Conservation (phyloP, 495 filamentous ascomycete species). For the Penicillium pancosmium region DNA sequence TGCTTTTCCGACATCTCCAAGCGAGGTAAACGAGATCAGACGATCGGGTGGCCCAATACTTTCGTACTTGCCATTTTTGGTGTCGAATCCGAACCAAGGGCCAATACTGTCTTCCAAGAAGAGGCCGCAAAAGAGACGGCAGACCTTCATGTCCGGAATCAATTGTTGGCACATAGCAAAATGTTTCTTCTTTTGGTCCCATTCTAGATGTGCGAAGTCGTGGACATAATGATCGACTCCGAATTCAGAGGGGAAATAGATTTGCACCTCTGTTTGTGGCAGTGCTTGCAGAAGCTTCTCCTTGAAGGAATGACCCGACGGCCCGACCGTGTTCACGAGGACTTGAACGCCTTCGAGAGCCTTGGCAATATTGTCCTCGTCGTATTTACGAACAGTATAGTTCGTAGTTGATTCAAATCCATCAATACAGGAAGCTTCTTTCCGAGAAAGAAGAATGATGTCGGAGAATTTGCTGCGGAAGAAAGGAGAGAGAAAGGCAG, state of each 20-base stretch:
- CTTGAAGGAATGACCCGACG: slow-evolving; percentile 27
- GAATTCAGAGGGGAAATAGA: slow-evolving; percentile 36
- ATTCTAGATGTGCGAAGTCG: slow-evolving; percentile 30
- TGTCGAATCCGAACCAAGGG: slow-evolving; percentile 34
- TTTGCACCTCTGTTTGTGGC: slow-evolving; percentile 17
- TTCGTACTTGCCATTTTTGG: slow-evolving; percentile 24
- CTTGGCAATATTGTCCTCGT: slow-evolving; percentile 19
- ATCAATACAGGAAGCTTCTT: slow-evolving; percentile 11
- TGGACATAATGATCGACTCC: slow-evolving; percentile 33
- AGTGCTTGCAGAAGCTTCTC: slow-evolving; percentile 22
- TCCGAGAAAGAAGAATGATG: slow-evolving; percentile 28
- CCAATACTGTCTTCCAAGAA: slow-evolving; percentile 34
- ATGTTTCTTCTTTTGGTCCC: slow-evolving; percentile 33
- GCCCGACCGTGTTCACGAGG: slow-evolving; percentile 30
- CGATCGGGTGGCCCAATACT: slow-evolving; percentile 19
- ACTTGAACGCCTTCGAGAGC: slow-evolving; percentile 25
- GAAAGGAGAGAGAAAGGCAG: slow-evolving; percentile 25
- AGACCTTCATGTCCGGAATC: slow-evolving; percentile 22
- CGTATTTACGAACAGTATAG: slow-evolving; percentile 21
- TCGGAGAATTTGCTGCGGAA: slow-evolving; percentile 24
- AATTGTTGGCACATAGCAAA: slow-evolving; percentile 15
- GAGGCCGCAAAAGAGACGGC: slow-evolving; percentile 29
- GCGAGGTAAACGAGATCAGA: slow-evolving; percentile 28
- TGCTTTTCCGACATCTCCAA: slow-evolving; percentile 22
- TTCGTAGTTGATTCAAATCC: slow-evolving; percentile 3